A percentile compares a stretch with the other conserved stretches of the same genome.
These are phyloP conservation scores for Blakeslea trispora DNA, from an alignment of 371 early-diverging fungal genomes.

Conservation along the genomic window DNA sequence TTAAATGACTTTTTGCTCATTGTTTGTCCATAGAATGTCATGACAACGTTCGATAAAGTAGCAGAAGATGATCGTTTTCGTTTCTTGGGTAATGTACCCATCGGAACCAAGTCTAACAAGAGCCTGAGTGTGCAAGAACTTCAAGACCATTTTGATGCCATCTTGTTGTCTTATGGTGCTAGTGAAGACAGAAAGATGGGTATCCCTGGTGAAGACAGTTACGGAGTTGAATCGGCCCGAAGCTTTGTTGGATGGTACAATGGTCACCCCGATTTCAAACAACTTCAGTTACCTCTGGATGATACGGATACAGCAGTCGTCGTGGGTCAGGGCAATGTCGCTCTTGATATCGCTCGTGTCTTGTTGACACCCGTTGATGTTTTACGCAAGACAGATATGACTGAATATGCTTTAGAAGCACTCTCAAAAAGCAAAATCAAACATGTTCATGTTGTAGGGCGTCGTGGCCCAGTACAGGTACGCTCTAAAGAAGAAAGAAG, in stretches of 20 bases:
- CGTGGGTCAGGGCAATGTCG: slow-evolving; percentile 97
- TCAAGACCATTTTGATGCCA: slow-evolving; percentile 69
- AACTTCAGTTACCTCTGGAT: slow-evolving; percentile 63
- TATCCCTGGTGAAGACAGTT: slow-evolving; percentile 66
- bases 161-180: slow-evolving; percentile 91
- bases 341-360: slow-evolving; percentile 92
- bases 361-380: slow-evolving; percentile 75
- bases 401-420: slow-evolving; percentile 73
- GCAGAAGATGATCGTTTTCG: slow-evolving; percentile 70
- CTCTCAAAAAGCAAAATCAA: slow-evolving; percentile 71
- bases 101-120: slow-evolving; percentile 40
- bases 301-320: slow-evolving; percentile 76
- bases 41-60: slow-evolving; percentile 83
- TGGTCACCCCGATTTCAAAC: slow-evolving; percentile 72
- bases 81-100: slow-evolving; percentile 80
- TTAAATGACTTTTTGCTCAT: slow-evolving; percentile 8
- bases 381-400: slow-evolving; percentile 88
- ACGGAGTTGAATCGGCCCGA: slow-evolving; percentile 78
- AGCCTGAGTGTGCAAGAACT: slow-evolving; percentile 63
- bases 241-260: slow-evolving; percentile 96
- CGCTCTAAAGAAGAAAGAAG: neutral
- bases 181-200: slow-evolving; percentile 70
- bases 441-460: slow-evolving; percentile 86
- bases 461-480: slow-evolving; percentile 93
- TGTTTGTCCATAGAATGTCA: slow-evolving; percentile 64